phyloP scores from a whole-genome alignment of 2,329 filamentous ascomycete species.

The Neonectria magnoliae region DNA sequence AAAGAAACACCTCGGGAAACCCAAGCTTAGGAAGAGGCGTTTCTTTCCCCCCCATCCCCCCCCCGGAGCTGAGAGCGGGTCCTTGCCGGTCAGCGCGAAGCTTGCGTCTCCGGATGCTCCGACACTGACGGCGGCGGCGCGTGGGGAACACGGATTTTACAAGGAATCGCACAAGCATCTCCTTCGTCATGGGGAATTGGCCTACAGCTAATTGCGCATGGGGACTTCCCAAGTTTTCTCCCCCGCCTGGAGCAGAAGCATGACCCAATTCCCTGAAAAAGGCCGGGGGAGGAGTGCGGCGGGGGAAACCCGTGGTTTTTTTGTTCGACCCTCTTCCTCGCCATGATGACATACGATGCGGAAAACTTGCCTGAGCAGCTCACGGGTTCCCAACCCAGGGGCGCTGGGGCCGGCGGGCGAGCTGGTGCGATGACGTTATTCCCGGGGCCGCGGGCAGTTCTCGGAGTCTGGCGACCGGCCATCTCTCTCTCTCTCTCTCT shows the following conservation, averaged over 20 bases:
- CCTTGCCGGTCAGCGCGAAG: background rate
- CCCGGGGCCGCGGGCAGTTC: constrained; percentile 1
- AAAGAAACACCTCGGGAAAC: background rate
- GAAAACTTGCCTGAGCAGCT: constrained; percentile 2
- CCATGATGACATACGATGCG: constrained; percentile 15
- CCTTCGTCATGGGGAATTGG: background rate
- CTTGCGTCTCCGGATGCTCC: background rate
- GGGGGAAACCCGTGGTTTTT: constrained; percentile 12
- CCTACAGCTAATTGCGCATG: background rate
- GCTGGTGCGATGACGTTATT: constrained; percentile 9
- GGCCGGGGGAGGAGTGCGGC: background rate
- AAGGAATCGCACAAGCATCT: background rate
- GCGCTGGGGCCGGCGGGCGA: constrained; percentile 5
- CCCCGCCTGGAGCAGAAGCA: background rate
- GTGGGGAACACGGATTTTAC: background rate
- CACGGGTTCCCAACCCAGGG: background rate
- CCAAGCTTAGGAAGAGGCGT: background rate
- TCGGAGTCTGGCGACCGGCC: background rate
- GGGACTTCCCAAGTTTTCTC: background rate
- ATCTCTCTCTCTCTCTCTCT: background rate
- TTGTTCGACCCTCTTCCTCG: background rate
- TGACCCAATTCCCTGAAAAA: too few relatives aligned
- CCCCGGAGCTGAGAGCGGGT: constrained; percentile 31
- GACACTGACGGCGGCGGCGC: background rate
- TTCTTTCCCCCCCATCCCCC: background rate